Base-by-base conservation (phyloP, 2,329 filamentous ascomycete genomes). In the Fusarium nygamai region DNA sequence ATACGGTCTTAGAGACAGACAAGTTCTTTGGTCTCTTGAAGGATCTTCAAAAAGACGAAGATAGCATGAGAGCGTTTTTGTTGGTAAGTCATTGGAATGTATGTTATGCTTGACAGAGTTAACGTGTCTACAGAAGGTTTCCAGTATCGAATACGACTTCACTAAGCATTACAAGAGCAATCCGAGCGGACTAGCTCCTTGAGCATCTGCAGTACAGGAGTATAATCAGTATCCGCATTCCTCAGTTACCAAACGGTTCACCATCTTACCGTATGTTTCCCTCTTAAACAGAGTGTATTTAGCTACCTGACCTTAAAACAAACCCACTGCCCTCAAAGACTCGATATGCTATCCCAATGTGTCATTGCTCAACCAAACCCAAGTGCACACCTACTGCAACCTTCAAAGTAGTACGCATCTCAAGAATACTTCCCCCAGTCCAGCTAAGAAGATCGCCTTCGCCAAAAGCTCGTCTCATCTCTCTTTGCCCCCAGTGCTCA, bases 11-110 rank as follows among this genome's bases (percentile, higher is more conserved):
- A 8, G 58, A 63, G 5, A 65, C 58, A 1, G 62, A 65, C 2
- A 65, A 63, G 24, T 63, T 65, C 9, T 65, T 65, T 7, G 39
- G 33, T 4, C 53, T 63, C 6, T 4, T 65, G 6, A 31, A 20
- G 10, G 33, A 63, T 2, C 16, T 65, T 0, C 46, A 63, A 6
- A 27, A 11, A 2, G 38, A 65, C 1, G 3, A 39, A 1, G 17
- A n/a, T 8, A 5, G 6, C 1, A 65, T 65, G 33, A 65, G 7
- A 8, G 33, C 24, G 3, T 65, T 65, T 10, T 7, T 65, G 1
- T 14, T 65, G 9, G 62, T 63, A 22, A 22, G n/a, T n/a, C n/a
- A n/a, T n/a, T n/a, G n/a, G n/a, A n/a, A n/a, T n/a, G n/a, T n/a
- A n/a, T n/a, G n/a, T n/a, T n/a, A n/a, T n/a, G n/a, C n/a, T n/a